phyloP scores from a whole-genome alignment of 257 asterid species.

The Solanum neorickii region DNA sequence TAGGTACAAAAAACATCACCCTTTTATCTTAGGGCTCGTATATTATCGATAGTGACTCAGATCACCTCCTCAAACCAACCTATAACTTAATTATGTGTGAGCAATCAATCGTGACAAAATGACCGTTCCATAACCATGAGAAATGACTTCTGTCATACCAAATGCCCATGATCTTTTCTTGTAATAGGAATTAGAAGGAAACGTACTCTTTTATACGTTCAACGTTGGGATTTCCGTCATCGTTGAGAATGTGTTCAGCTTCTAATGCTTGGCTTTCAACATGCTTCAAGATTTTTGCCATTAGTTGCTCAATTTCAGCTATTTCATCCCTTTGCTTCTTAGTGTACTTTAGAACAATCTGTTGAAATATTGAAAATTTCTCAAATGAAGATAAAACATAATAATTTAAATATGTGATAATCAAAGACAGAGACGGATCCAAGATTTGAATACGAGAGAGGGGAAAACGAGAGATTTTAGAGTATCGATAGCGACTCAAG shows the following conservation, averaged over 20 bases:
- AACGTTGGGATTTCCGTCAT: conserved; percentile 23
- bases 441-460: background rate
- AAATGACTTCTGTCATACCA: background rate
- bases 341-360: conserved; percentile 12
- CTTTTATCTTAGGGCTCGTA: too few species aligned
- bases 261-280: conserved; percentile 17
- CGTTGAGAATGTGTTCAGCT: conserved; percentile 6
- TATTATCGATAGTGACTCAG: background rate
- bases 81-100: background rate
- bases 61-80: background rate
- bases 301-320: conserved; percentile 20
- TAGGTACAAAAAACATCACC: background rate
- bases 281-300: conserved; percentile 26
- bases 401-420: background rate
- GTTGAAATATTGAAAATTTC: background rate
- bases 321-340: conserved; percentile 9
- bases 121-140: background rate
- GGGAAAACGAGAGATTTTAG: background rate
- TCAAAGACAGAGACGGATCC: background rate
- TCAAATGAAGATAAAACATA: background rate
- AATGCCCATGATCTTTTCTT: background rate
- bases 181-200: background rate
- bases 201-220: conserved; percentile 19
- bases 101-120: background rate
- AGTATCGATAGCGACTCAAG: background rate